These are phyloP conservation scores for Cytospora schulzeri DNA, from an alignment of 2,329 filamentous ascomycete species.

Conservation along the genomic window DNA sequence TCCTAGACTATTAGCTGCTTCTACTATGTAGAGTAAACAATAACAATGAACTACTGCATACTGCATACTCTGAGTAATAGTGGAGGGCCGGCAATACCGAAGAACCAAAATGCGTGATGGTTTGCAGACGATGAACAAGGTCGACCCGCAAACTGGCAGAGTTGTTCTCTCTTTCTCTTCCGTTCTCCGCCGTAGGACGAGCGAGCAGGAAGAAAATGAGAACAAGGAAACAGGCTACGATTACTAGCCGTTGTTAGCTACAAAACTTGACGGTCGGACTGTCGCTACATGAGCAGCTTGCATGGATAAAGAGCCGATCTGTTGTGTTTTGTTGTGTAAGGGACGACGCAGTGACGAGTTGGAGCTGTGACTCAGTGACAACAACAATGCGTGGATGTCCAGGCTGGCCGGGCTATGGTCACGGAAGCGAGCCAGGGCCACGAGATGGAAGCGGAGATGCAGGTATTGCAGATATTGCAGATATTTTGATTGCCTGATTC, in stretches of 20 bases:
- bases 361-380: neutral
- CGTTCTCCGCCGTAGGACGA: slow-evolving; percentile 10
- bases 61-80: neutral
- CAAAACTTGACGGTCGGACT: neutral
- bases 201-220: neutral
- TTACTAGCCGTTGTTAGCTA: neutral
- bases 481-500: slow-evolving; percentile 17
- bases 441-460: slow-evolving; percentile 5
- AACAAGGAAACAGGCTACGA: neutral
- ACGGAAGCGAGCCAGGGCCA: slow-evolving; percentile 16
- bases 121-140: slow-evolving; percentile 2
- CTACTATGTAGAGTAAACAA: slow-evolving; percentile 2
- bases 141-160: neutral
- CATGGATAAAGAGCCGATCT: neutral
- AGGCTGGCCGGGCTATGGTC: slow-evolving; percentile 7
- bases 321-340: slow-evolving; percentile 6
- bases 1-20: slow-evolving; percentile 1
- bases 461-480: too few relatives aligned
- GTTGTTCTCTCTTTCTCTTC: neutral
- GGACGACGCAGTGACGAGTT: slow-evolving; percentile 3
- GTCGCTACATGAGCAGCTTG: neutral
- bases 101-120: slow-evolving; percentile 8
- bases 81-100: slow-evolving; percentile 9
- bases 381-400: neutral
- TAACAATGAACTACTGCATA: slow-evolving; percentile 14